These are phyloP conservation scores for Niebla homalea DNA, from an alignment of 495 filamentous ascomycete genomes.

Conservation along the genomic window DNA sequence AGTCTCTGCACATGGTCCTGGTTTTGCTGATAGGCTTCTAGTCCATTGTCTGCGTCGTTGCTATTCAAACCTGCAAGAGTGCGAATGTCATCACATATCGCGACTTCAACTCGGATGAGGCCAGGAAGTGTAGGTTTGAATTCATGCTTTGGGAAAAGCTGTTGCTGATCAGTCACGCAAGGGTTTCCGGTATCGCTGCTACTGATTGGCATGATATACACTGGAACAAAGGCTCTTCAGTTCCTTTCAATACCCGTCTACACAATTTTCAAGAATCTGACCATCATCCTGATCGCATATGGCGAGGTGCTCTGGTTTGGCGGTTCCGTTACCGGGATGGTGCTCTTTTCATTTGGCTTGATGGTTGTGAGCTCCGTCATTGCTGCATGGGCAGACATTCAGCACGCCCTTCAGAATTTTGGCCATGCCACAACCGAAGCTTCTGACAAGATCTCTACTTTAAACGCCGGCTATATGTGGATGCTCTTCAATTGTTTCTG, in stretches of 20 bases:
- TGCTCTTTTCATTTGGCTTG: constrained; percentile 88
- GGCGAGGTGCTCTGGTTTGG: constrained; percentile 99
- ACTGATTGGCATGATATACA: constrained; percentile 99
- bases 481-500: constrained; percentile 97
- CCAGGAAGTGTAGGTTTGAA: constrained; percentile 66
- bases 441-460: constrained; percentile 63
- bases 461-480: constrained; percentile 96
- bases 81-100: constrained; percentile 76
- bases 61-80: constrained; percentile 76
- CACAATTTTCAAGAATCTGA: constrained; percentile 99
- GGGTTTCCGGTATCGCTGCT: constrained; percentile 97
- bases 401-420: constrained; percentile 58
- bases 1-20: not conserved
- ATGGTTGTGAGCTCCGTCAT: constrained; percentile 95
- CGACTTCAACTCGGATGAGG: constrained; percentile 82
- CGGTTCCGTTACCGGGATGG: constrained; percentile 75
- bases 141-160: not conserved
- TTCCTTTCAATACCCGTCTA: constrained; percentile 97
- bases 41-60: constrained; percentile 82
- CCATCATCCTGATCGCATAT: constrained; percentile 96
- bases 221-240: constrained; percentile 88
- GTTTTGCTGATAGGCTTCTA: constrained; percentile 22
- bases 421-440: constrained; percentile 46
- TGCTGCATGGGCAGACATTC: constrained; percentile 96
- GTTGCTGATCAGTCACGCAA: constrained; percentile 21